Conservation (phyloP, 1,284 basidiomycete genomes). For the Athelia psychrophila region DNA sequence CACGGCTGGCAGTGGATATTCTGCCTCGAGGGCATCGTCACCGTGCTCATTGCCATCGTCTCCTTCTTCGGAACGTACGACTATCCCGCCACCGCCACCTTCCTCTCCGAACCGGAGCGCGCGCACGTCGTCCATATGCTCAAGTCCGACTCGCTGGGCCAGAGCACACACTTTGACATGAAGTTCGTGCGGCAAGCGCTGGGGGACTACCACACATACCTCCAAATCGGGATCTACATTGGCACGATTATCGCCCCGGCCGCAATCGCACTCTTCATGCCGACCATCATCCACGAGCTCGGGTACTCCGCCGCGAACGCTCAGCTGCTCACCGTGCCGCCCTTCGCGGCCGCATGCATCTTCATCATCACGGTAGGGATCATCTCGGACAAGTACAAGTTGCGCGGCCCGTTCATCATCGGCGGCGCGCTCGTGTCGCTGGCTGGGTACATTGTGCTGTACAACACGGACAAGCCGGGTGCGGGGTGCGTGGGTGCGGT, state of each 20-base stretch:
- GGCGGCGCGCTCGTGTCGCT: conserved; percentile 34
- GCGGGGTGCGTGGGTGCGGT: conserved; percentile 50
- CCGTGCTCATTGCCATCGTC: conserved; percentile 28
- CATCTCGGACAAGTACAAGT: conserved; percentile 37
- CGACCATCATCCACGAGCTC: conserved; percentile 51
- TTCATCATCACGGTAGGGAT: conserved; percentile 39
- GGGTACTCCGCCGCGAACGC: conserved; percentile 55
- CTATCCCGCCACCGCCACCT: conserved; percentile 45
- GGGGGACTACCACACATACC: conserved; percentile 26
- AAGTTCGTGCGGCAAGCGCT: conserved; percentile 37
- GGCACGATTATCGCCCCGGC: conserved; percentile 19
- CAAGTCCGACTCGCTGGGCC: conserved; percentile 35
- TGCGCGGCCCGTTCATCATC: conserved; percentile 44
- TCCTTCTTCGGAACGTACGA: conserved; percentile 37
- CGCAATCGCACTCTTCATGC: conserved; percentile 29
- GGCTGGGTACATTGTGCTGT: conserved; percentile 44
- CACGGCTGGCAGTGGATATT: conserved; percentile 46
- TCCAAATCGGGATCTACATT: not conserved
- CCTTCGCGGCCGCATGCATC: conserved; percentile 42
- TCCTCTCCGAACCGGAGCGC: conserved; percentile 37
- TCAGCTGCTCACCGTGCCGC: conserved; percentile 45
- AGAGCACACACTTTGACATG: conserved; percentile 28
- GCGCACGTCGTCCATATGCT: conserved; percentile 31
- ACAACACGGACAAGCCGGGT: conserved; percentile 31
- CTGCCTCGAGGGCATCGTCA: conserved; percentile 33